phyloP scores from a whole-genome alignment of 1,284 basidiomycete genomes.

The Chalciporus sp. region DNA sequence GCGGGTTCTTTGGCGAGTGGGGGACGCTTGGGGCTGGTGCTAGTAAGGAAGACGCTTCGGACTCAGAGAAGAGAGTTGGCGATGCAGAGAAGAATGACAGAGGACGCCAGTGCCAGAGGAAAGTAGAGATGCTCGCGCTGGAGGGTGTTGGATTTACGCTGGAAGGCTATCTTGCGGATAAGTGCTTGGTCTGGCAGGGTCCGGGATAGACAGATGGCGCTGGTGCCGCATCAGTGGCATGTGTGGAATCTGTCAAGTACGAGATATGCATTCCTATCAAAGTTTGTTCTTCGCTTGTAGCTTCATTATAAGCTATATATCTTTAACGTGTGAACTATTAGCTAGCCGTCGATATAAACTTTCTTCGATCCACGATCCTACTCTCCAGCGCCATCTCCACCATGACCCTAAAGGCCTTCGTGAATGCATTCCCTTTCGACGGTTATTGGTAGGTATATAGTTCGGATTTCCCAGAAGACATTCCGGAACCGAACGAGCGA shows the following conservation, averaged over 20 bases:
- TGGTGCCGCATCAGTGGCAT: no score
- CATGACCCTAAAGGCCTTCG: no score
- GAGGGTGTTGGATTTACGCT: conserved; percentile 54
- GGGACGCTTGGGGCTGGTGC: conserved; percentile 33
- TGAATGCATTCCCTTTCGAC: no score
- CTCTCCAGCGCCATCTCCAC: no score
- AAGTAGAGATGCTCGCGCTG: conserved; percentile 45
- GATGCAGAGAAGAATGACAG: conserved; percentile 11
- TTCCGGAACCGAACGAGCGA: no score
- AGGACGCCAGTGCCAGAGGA: conserved; percentile 28
- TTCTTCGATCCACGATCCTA: no score
- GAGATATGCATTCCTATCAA: not conserved
- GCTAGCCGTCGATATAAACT: no score
- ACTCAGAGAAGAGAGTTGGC: not conserved
- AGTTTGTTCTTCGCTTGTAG: not conserved
- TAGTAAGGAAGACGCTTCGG: not conserved
- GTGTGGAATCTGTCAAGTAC: not conserved
- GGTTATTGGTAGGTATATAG: no score
- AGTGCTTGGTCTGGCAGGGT: conserved; percentile 20
- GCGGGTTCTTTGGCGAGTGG: conserved; percentile 66
- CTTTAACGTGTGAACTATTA: no score
- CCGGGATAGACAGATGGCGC: not conserved
- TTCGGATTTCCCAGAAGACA: no score
- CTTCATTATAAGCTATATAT: no score
- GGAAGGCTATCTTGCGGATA: conserved; percentile 41